A percentile compares a stretch with the other conserved stretches of the same genome.
Evolutionary conservation across 305 asterid genomes (phyloP).

Genomic region (Rubia peregrina): DNA sequence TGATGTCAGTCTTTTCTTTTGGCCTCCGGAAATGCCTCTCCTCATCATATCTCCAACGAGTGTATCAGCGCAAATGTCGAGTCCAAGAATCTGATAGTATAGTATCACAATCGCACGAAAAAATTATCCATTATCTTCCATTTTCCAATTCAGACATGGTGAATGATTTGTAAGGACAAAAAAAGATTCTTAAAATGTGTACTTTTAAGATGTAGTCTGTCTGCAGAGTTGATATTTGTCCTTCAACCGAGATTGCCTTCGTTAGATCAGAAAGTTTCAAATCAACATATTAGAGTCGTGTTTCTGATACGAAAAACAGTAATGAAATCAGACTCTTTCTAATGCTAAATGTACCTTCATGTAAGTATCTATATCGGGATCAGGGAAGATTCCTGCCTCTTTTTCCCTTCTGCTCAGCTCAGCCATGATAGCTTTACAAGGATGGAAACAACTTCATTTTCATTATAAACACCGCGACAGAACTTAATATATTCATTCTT

Average conservation of each 20-base stretch:
- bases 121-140: background rate
- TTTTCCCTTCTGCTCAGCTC: slow-evolving; percentile 66
- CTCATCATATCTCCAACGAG: slow-evolving; percentile 71
- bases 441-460: background rate
- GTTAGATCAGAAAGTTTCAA: background rate
- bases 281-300: background rate
- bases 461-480: background rate
- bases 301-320: too few relatives aligned
- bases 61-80: slow-evolving; percentile 68
- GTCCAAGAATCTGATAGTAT: slow-evolving; percentile 61
- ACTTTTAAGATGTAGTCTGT: slow-evolving; percentile 55
- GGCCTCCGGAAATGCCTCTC: slow-evolving; percentile 81
- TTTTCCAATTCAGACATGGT: background rate
- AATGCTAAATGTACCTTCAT: slow-evolving; percentile 51
- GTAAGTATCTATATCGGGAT: slow-evolving; percentile 63
- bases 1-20: slow-evolving; percentile 78
- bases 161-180: slow-evolving; percentile 1
- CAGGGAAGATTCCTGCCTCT: slow-evolving; percentile 64
- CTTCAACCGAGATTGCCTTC: slow-evolving; percentile 73
- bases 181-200: background rate
- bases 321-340: too few relatives aligned
- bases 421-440: slow-evolving; percentile 41
- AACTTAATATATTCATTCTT: too few relatives aligned
- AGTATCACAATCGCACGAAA: background rate
- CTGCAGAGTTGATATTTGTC: slow-evolving; percentile 54